Base-by-base conservation (phyloP, 768 basidiomycete species). In the Serendipita sp. region DNA sequence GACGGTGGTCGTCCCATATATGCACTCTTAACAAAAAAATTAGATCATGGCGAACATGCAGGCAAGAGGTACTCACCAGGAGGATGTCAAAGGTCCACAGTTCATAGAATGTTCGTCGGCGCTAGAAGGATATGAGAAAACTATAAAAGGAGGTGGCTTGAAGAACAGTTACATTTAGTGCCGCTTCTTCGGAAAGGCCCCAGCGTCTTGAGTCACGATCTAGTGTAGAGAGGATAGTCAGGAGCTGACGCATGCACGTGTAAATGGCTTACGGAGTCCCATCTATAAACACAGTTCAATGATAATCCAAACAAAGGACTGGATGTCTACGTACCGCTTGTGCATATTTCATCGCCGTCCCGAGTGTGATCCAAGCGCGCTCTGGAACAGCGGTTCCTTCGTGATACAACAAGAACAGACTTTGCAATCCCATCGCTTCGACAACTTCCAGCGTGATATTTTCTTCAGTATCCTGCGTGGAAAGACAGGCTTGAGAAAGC, bases 71-170 rank as follows among this genome's bases (percentile, higher is more conserved):
- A 10, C 35, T 16, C 35, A 60, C 56, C 56, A 60, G 35, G 28
- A 60, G 7, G 4, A 60, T 60, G n/a, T 60, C 56, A 32, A 60
- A 60, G 8, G 56, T 60, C 56, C 56, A 60, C 4, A 60, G 56
- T n/a, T 60, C 56, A 28, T 60, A 60, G 35, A 60, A 60, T 4
- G 56, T 60, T 30, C 56, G 3, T 16, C 56, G 24, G 10, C 56
- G 18, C 56, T 60, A 30, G 24, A 24, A 18, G 18, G 48, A 18
- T 51, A 32, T 51, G 1, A 51, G 48, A 7, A 18, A 5, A 32
- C 18, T 18, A 51, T n/a, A 5, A 16, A 41, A 13, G 38, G 38
- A 41, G 48, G 1, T 7, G 48, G n/a, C 8, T 13, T 46, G 18
- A 16, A 51, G 5, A 2, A 1, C 1, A 32, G 24, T 32, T 37